Evolutionary conservation across 352 stramenopile species (phyloP).

Genomic region (Phytophthora melonis): DNA sequence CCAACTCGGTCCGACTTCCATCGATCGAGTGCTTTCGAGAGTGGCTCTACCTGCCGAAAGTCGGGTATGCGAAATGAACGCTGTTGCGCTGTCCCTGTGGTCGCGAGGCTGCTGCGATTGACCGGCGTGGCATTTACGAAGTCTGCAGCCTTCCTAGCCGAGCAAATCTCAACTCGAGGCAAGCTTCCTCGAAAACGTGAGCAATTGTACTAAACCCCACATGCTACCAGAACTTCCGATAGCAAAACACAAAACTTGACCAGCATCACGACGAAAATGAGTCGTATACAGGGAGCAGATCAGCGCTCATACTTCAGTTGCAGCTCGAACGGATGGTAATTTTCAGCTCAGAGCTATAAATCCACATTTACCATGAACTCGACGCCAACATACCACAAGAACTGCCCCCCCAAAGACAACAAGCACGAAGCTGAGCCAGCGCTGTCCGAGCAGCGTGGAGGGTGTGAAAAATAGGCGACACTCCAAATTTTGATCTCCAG

Average conservation of each 20-base stretch:
- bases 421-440: not conserved
- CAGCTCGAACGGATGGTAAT: not conserved
- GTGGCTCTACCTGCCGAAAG: not conserved
- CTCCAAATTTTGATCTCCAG: slow-evolving; percentile 15
- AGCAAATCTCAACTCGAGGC: not conserved
- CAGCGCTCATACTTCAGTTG: not conserved
- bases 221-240: too few relatives aligned
- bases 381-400: not conserved
- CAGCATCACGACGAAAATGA: not conserved
- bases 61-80: slow-evolving; percentile 25
- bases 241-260: not conserved
- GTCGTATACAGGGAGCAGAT: not conserved
- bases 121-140: slow-evolving; percentile 9
- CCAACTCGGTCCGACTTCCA: slow-evolving; percentile 1
- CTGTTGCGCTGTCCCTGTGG: not conserved
- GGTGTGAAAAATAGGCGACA: slow-evolving; percentile 8
- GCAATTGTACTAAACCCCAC: not conserved
- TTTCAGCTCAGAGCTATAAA: not conserved
- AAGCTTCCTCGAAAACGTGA: slow-evolving; percentile 21
- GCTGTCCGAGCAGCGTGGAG: not conserved
- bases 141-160: slow-evolving; percentile 12
- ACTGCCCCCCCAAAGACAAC: not conserved
- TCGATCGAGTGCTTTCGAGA: not conserved
- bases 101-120: not conserved
- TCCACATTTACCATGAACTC: not conserved